These are phyloP conservation scores for Geotrichum fermentans DNA, from an alignment of 1,139 yeast species.

Conservation along the genomic window DNA sequence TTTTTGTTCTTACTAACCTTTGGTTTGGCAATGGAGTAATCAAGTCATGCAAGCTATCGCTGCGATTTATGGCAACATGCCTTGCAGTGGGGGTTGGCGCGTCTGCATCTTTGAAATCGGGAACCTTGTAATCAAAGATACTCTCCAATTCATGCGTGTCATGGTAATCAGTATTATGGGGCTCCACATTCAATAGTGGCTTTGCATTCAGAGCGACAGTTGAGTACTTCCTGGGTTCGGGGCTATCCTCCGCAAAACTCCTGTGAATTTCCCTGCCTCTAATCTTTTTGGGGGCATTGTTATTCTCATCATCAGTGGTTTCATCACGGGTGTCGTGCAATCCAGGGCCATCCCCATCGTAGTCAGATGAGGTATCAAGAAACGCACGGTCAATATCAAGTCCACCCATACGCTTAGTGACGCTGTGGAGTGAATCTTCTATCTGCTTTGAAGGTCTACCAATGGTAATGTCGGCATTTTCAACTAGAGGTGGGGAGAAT, in stretches of 20 bases:
- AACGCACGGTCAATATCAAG: slow-evolving; percentile 2
- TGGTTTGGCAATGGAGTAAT: slow-evolving; percentile 82
- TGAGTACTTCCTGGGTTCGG: not conserved
- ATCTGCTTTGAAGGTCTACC: not conserved
- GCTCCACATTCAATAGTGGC: not conserved
- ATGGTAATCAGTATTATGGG: not conserved
- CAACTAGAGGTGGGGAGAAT: too few relatives aligned
- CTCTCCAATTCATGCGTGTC: slow-evolving; percentile 3
- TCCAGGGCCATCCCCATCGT: not conserved
- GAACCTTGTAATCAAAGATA: slow-evolving; percentile 3
- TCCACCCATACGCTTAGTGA: not conserved
- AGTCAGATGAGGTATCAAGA: not conserved
- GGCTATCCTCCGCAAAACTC: not conserved
- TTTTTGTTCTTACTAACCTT: slow-evolving; percentile 46
- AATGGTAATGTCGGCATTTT: not conserved
- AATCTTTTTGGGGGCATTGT: not conserved
- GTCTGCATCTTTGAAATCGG: not conserved
- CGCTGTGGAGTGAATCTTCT: not conserved
- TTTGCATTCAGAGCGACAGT: not conserved
- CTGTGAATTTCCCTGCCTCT: not conserved
- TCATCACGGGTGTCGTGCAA: not conserved
- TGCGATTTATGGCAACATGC: slow-evolving; percentile 4
- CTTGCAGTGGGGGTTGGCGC: slow-evolving; percentile 10
- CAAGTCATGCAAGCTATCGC: slow-evolving; percentile 10
- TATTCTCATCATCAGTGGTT: not conserved